These are phyloP conservation scores for Kalmanozyma brasiliensis DNA, from an alignment of 1,284 basidiomycete species.

Conservation along the genomic window DNA sequence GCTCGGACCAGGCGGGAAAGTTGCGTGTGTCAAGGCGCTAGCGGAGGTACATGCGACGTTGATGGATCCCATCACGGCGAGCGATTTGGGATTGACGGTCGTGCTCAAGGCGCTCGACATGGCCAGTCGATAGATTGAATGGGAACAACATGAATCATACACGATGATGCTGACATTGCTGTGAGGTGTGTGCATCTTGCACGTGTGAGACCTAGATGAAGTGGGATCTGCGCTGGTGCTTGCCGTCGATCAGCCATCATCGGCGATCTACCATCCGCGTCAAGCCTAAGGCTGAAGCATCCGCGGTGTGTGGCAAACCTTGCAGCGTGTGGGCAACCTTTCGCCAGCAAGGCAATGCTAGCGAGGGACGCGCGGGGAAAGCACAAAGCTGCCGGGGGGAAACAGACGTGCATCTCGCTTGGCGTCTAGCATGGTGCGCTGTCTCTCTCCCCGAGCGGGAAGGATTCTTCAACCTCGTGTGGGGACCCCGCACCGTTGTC, in stretches of 20 bases:
- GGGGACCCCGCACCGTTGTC: neutral
- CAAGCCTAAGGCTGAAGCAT: no score
- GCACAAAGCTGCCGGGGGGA: neutral
- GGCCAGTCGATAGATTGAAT: conserved; percentile 34
- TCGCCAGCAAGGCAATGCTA: no score
- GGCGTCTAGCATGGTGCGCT: neutral
- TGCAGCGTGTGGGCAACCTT: no score
- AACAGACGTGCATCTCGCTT: conserved; percentile 15
- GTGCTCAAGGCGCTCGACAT: conserved; percentile 56
- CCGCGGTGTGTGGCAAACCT: no score
- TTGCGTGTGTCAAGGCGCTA: conserved; percentile 60
- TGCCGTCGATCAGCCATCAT: no score
- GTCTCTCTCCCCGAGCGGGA: no score
- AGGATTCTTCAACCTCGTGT: neutral
- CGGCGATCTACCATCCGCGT: no score
- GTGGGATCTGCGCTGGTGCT: no score
- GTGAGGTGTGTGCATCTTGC: no score
- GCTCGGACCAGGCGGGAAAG: conserved; percentile 61
- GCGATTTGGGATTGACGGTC: conserved; percentile 54
- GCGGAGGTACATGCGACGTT: conserved; percentile 56
- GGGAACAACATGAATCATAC: no score
- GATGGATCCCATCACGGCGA: conserved; percentile 50
- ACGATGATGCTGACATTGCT: neutral
- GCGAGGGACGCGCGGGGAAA: no score
- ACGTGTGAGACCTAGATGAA: no score